Evolutionary conservation across 2,329 filamentous ascomycete genomes (phyloP), one percentile per base, ranked within the genome.

Genomic region (Paracorniculantispora psalliotae): DNA sequence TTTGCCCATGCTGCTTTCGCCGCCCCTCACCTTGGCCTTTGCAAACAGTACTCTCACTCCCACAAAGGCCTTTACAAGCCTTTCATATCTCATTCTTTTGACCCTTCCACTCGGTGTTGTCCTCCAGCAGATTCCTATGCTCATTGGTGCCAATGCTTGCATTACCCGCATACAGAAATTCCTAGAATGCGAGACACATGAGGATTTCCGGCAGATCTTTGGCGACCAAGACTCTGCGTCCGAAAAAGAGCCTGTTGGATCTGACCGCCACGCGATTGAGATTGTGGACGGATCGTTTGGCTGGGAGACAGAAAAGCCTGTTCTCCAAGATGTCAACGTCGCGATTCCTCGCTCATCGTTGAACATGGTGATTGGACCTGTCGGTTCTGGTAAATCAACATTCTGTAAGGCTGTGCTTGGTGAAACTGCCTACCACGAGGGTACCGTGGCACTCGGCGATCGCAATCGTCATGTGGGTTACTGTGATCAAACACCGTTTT

Each of bases 341-440:
- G 23, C 19, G 2, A 59, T 71, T 7, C 57, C 61, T 0, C 46
- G 28, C 10, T 61, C 62, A 0, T 61, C 53, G 4, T 61, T 75
- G 3, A 75, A 69, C 0, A 64, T 76, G 1, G 62, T 77, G 1
- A 64, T 73, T 2, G 76, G 76, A 0, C 73, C 74, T 2, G 71
- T 76, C 1, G 70, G 67, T 0, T 69, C 64, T 13, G 70, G 71
- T 1, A 73, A 57, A 25, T 57, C 53, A 17, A 57, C 53, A 7
- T 41, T 57, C 10, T 57, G 53, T 44, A 48, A 48, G 7, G 43
- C 53, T 3, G 5, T 55, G 13, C 52, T 55, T 5, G 50, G 35
- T 25, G 35, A 53, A 6, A 15, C 23, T 19, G 35, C 35, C 23
- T 41, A 19, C 8, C 17, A 28, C 12, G n/a, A 53, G 19, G 35